Evolutionary conservation across 208 protist genomes (phyloP), one percentile per base, ranked within the genome.

Genomic region (Trypanosomatidae sp.): DNA sequence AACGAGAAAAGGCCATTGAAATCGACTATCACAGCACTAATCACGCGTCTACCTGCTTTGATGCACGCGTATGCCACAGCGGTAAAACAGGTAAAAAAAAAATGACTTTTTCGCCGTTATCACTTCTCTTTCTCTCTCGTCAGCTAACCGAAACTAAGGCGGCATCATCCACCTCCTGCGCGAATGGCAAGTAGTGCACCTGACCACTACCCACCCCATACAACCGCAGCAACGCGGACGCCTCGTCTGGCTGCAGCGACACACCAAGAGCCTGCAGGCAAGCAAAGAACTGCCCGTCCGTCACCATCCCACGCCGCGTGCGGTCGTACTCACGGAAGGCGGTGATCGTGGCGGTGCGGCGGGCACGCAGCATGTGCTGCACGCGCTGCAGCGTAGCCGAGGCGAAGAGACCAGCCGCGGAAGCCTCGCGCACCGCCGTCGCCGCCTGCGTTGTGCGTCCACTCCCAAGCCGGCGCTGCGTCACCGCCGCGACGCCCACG

Each of bases 301-400:
- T 95, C 62, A 98, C 87, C 66, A 80, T 75, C 0, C 91, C 92
- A 28, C 87, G 87, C 7, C 92, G 85, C 13, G 88, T 62, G 25
- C 76, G 73, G 73, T 98, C 94, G 64, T 93, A 97, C 73, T 97
- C 89, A 36, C 90, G 82, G 47, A 98, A 96, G 0, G 89, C 81
- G 12, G 72, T 62, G 12, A 89, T 87, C 13, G 88, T 83, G 41
- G 47, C 71, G 10, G 86, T 81, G 25, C 85, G 91, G 15, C 89
- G 89, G 5, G 86, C 44, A 41, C 78, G 78, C 13, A 93, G 74
- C 8, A 79, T 76, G 39, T 83, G 87, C 13, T 83, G 81, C 10
- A 94, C 79, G 39, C 79, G 87, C 12, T 76, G 33, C 28, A 92
- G 80, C 13, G 85, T 86, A 28, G 62, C 77, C 28, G 66, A 33